phyloP scores from a whole-genome alignment of 1,139 yeast genomes.

The Nadsonia starkeyi-henricii region DNA sequence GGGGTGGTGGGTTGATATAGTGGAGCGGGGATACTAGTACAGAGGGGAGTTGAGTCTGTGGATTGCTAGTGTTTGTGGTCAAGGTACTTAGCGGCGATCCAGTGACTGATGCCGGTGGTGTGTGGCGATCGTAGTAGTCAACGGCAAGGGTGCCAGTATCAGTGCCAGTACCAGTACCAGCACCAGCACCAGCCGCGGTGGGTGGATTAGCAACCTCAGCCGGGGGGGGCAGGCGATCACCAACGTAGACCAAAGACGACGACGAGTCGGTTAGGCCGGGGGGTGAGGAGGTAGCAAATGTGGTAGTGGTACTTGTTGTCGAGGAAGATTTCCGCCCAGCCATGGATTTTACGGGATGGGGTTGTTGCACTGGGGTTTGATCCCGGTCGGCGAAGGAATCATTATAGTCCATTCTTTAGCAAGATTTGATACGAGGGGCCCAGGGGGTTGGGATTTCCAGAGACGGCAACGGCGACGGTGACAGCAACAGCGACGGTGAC shows the following conservation, averaged over 20 bases:
- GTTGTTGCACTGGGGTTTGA: too few species aligned
- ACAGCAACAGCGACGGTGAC: too few species aligned
- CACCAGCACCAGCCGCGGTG: too few species aligned
- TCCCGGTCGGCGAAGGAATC: too few species aligned
- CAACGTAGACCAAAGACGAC: background rate
- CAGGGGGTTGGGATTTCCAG: too few species aligned
- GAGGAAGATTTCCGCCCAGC: background rate
- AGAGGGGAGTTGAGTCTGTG: background rate
- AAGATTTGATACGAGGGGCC: too few species aligned
- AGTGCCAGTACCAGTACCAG: too few species aligned
- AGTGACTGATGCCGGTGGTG: background rate
- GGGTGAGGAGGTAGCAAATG: background rate
- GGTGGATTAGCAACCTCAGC: background rate
- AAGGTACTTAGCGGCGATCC: background rate
- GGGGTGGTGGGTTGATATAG: background rate
- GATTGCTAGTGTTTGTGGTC: background rate
- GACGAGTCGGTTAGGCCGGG: too few species aligned
- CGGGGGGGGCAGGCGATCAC: background rate
- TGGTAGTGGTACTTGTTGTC: background rate
- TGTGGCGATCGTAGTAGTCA: background rate
- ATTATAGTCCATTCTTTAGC: too few species aligned
- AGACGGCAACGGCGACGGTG: too few species aligned
- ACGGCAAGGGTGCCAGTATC: background rate
- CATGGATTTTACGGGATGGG: background rate
- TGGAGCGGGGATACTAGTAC: background rate